phyloP scores from a whole-genome alignment of 2,329 filamentous ascomycete genomes.

The Westerdykella ornata region DNA sequence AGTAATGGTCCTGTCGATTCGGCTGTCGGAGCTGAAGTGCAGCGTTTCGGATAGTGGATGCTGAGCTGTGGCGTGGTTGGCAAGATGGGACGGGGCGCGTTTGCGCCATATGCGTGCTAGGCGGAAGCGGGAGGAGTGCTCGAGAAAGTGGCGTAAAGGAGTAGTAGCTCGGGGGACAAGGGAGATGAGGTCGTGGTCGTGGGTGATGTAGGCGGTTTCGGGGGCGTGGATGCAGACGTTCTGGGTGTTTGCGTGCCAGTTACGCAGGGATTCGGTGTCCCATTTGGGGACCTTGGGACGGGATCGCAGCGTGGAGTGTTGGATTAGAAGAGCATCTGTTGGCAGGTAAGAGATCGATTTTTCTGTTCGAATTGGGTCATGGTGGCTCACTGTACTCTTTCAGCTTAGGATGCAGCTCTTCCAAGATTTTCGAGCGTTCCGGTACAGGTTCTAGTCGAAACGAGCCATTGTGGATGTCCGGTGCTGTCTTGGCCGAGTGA shows the following conservation, averaged over 20 bases:
- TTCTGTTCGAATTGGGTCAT: no score
- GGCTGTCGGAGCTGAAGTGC: constrained; percentile 6
- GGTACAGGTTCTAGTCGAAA: constrained; percentile 3
- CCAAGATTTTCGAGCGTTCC: constrained; percentile 1
- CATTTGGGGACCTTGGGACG: constrained; percentile 2
- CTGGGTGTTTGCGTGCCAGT: constrained; percentile 6
- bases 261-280: constrained; percentile 4
- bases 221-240: constrained; percentile 5
- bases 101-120: constrained; percentile 5
- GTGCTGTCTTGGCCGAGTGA: not conserved
- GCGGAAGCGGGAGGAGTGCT: constrained; percentile 5
- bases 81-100: not conserved
- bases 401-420: constrained; percentile 1
- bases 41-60: constrained; percentile 2
- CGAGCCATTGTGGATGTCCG: constrained; percentile 7
- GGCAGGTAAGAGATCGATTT: no score
- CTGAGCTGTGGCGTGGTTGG: not conserved
- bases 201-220: constrained; percentile 6
- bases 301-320: constrained; percentile 4
- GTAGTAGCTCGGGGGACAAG: constrained; percentile 4
- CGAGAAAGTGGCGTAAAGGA: constrained; percentile 7
- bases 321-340: constrained; percentile 8
- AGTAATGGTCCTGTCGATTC: constrained; percentile 6
- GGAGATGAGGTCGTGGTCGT: constrained; percentile 4
- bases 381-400: constrained; percentile 4